Conservation (phyloP, 2,329 filamentous ascomycete genomes). For the Aspergillus sclerotialis region DNA sequence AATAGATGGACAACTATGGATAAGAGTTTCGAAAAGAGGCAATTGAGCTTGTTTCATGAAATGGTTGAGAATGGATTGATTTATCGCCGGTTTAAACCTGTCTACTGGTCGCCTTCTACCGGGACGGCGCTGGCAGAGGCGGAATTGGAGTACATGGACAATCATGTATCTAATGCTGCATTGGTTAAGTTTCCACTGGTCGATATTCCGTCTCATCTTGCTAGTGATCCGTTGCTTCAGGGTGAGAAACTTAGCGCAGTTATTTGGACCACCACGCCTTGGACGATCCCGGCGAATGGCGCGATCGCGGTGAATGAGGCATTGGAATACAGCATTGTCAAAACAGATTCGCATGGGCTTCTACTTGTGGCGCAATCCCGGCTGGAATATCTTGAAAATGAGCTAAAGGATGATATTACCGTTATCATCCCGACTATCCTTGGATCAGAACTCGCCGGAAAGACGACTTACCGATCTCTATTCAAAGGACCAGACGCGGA, state of each 20-base stretch:
- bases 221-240: slow-evolving; percentile 33
- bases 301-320: slow-evolving; percentile 76
- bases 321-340: slow-evolving; percentile 65
- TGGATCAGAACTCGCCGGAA: slow-evolving; percentile 58
- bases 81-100: slow-evolving; percentile 55
- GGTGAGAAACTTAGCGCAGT: slow-evolving; percentile 60
- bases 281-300: slow-evolving; percentile 90
- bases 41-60: slow-evolving; percentile 52
- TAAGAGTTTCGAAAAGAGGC: slow-evolving; percentile 53
- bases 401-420: slow-evolving; percentile 44
- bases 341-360: slow-evolving; percentile 48
- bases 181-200: slow-evolving; percentile 67
- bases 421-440: slow-evolving; percentile 51
- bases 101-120: slow-evolving; percentile 62
- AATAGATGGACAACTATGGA: slow-evolving; percentile 59
- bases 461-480: slow-evolving; percentile 61
- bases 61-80: slow-evolving; percentile 59
- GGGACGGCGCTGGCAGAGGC: slow-evolving; percentile 58
- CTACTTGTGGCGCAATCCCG: slow-evolving; percentile 68
- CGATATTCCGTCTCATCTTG: slow-evolving; percentile 39
- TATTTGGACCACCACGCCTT: slow-evolving; percentile 98
- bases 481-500: slow-evolving; percentile 55
- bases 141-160: slow-evolving; percentile 59
- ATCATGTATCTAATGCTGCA: slow-evolving; percentile 54
- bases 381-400: slow-evolving; percentile 50